These are phyloP conservation scores for Kwoniella mangroviensis DNA, from an alignment of 768 basidiomycete species.

Conservation along the genomic window DNA sequence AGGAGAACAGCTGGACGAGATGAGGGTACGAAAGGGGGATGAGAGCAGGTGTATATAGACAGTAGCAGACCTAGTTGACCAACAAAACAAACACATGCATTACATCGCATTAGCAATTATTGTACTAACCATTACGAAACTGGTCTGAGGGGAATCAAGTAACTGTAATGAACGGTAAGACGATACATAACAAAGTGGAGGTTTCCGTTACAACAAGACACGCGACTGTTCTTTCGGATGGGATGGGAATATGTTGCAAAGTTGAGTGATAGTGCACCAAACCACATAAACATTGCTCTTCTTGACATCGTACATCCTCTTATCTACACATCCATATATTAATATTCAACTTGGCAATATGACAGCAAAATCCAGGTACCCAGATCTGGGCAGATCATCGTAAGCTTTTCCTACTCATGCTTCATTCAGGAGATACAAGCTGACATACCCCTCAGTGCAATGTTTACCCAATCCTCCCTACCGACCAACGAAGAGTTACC, in stretches of 20 bases:
- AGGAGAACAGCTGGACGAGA: not conserved
- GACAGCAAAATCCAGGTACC: not conserved
- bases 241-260: not conserved
- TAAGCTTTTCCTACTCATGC: not conserved
- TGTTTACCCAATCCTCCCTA: constrained; percentile 18
- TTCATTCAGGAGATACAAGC: not conserved
- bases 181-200: not conserved
- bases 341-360: not conserved
- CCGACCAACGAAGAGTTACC: constrained; percentile 28
- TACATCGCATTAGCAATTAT: not conserved
- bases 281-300: not conserved
- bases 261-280: constrained; percentile 10
- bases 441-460: not conserved
- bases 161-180: not conserved
- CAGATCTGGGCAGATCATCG: constrained; percentile 2
- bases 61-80: not conserved
- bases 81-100: not conserved
- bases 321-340: not conserved
- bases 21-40: not conserved
- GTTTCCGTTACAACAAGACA: not conserved
- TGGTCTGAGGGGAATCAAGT: not conserved
- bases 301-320: not conserved
- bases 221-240: constrained; percentile 23
- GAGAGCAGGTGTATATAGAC: constrained; percentile 3
- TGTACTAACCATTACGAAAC: not conserved